Evolutionary conservation across 345 rosid species (phyloP).

Genomic region (Eucalyptus sp.): DNA sequence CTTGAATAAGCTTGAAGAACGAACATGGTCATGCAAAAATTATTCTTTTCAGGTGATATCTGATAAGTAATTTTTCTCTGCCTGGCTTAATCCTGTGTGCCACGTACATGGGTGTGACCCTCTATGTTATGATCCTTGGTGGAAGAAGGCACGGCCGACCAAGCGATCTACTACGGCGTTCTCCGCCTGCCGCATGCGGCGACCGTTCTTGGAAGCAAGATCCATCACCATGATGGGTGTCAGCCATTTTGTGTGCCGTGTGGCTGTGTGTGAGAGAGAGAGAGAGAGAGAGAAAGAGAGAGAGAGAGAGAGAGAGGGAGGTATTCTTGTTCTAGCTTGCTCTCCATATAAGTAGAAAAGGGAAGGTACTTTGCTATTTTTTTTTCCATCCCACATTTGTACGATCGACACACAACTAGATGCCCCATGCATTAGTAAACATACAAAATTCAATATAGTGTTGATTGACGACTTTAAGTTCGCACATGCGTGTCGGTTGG

Average conservation of each 20-base stretch:
- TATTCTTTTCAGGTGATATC: not conserved
- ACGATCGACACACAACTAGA: not conserved
- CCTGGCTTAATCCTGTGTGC: not conserved
- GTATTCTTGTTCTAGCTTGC: not conserved
- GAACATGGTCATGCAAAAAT: not conserved
- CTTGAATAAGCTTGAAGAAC: not conserved
- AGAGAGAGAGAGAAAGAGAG: not conserved
- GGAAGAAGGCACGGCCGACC: not conserved
- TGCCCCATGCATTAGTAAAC: not conserved
- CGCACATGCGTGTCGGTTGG: not conserved
- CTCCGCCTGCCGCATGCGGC: not conserved
- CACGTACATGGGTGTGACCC: not conserved
- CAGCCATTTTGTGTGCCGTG: not conserved
- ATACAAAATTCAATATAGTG: not conserved
- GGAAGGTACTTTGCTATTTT: not conserved
- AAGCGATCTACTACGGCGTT: not conserved
- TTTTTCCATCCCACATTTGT: not conserved
- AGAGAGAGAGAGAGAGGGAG: not conserved
- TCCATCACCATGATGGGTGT: not conserved
- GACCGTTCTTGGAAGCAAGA: not conserved
- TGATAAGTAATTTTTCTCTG: not conserved
- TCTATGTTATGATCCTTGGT: not conserved
- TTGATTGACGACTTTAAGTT: not conserved
- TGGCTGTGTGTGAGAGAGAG: accelerated
- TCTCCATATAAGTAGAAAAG: not conserved